Conservation (phyloP, 306 rosid species). For the Cajanus cajan region DNA sequence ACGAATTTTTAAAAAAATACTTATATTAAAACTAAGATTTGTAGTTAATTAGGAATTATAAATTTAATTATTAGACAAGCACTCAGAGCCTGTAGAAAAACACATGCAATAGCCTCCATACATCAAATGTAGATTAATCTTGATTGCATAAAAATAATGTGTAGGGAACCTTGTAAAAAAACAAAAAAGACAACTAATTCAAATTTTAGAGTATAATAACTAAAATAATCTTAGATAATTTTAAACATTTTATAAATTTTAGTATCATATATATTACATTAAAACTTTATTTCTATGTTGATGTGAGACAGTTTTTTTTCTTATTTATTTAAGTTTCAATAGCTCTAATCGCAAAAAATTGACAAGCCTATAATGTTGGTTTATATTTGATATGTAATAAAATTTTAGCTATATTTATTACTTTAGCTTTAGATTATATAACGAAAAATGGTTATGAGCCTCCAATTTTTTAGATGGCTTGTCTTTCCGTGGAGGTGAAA, state of each 20-base stretch:
- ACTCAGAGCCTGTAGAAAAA: background rate
- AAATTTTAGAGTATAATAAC: background rate
- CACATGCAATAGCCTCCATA: background rate
- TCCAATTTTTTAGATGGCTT: background rate
- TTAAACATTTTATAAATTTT: background rate
- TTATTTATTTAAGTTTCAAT: background rate
- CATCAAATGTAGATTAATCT: background rate
- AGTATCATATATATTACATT: background rate
- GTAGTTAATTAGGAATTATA: too few species aligned
- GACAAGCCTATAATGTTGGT: background rate
- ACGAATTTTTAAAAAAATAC: too few species aligned
- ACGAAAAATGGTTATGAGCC: background rate
- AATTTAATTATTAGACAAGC: background rate
- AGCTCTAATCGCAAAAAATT: background rate
- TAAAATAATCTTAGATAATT: background rate
- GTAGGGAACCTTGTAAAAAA: background rate
- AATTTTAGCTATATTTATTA: background rate
- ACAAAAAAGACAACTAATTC: too few species aligned
- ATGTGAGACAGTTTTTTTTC: background rate
- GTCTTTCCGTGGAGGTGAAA: background rate
- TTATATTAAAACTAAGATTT: too few species aligned
- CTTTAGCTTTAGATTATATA: background rate
- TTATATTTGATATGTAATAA: background rate
- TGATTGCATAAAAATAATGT: background rate
- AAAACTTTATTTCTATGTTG: background rate